Percentiles rank a stretch among this genome's conserved stretches.
Conservation (phyloP, 129 eudicot species). For the Arctium lappa region DNA sequence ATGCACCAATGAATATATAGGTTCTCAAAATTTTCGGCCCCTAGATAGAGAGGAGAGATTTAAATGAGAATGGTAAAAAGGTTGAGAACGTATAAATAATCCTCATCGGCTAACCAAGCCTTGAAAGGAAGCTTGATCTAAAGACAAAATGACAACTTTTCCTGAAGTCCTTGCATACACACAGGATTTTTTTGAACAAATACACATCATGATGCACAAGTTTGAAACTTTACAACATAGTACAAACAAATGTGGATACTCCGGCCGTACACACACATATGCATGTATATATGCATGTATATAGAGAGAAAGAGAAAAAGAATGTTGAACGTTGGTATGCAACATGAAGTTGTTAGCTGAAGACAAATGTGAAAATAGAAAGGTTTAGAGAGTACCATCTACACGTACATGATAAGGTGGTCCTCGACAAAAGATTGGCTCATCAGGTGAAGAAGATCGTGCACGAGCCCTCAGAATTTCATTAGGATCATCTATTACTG, state of each 20-base stretch:
- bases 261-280: slow-evolving; percentile 6
- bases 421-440: slow-evolving; percentile 91
- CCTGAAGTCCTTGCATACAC: slow-evolving; percentile 15
- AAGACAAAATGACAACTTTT: neutral
- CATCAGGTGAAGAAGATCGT: slow-evolving; percentile 54
- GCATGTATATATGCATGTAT: neutral
- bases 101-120: neutral
- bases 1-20: too few species aligned
- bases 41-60: neutral
- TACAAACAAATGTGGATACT: slow-evolving; percentile 30
- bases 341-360: slow-evolving; percentile 11
- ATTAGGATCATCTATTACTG: slow-evolving; percentile 82
- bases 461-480: slow-evolving; percentile 96
- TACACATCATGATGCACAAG: slow-evolving; percentile 20
- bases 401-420: slow-evolving; percentile 91
- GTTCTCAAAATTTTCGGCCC: too few species aligned
- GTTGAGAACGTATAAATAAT: neutral
- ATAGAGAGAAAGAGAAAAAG: neutral
- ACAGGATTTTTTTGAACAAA: slow-evolving; percentile 1
- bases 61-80: neutral
- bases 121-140: neutral
- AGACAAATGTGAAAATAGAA: neutral
- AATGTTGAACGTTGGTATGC: neutral
- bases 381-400: slow-evolving; percentile 49
- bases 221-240: slow-evolving; percentile 29